Conservation (phyloP, 2,329 filamentous ascomycete species). For the Elsinoe fawcettii region DNA sequence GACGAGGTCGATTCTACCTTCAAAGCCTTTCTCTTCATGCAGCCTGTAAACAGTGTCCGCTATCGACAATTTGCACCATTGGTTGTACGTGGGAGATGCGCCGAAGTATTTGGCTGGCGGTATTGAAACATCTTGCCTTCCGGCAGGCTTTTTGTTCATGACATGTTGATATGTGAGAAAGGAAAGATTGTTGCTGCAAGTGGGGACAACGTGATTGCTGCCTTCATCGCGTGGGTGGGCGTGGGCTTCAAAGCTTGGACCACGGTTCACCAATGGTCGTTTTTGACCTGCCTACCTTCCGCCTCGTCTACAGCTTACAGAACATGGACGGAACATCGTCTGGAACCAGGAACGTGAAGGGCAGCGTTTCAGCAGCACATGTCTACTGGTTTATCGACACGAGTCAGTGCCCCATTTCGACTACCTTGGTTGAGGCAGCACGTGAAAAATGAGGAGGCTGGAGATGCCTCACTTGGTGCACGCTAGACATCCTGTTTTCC, state of each 20-base stretch:
- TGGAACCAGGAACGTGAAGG: too few relatives aligned
- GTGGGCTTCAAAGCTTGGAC: background rate
- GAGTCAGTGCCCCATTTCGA: background rate
- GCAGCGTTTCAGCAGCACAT: too few relatives aligned
- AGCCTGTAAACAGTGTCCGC: slow-evolving; percentile 48
- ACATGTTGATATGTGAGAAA: slow-evolving; percentile 23
- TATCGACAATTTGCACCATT: slow-evolving; percentile 55
- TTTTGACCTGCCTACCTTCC: background rate
- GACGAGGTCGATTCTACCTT: slow-evolving; percentile 34
- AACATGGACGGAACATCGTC: too few relatives aligned
- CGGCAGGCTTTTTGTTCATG: slow-evolving; percentile 27
- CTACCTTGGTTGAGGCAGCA: background rate
- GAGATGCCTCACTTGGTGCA: background rate
- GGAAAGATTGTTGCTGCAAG: background rate
- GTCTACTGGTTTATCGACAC: too few relatives aligned
- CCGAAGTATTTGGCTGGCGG: slow-evolving; percentile 55
- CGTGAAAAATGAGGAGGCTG: background rate
- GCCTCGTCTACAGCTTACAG: background rate
- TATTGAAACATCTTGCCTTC: slow-evolving; percentile 25
- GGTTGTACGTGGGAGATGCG: slow-evolving; percentile 52
- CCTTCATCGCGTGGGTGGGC: background rate
- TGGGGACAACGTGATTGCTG: background rate
- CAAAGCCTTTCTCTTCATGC: slow-evolving; percentile 41
- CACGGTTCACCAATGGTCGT: background rate
- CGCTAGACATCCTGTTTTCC: background rate